phyloP scores from a whole-genome alignment of 2,329 filamentous ascomycete species.

The Pleoardoris graminearum region DNA sequence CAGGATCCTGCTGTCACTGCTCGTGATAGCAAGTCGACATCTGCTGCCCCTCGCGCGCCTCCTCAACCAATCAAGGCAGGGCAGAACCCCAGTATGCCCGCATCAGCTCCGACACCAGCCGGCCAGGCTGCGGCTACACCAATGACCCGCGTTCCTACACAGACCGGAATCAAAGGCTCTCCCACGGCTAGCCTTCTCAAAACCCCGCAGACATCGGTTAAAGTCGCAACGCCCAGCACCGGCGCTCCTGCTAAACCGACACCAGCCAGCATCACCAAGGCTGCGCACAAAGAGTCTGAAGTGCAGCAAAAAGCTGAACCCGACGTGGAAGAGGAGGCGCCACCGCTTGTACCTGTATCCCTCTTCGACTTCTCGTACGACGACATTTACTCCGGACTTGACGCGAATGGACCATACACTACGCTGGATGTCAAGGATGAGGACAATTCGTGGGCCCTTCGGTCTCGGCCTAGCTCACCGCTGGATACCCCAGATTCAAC shows the following conservation, averaged over 20 bases:
- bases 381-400: conserved; percentile 38
- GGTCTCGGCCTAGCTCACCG: conserved; percentile 39
- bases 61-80: conserved; percentile 38
- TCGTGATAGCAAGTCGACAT: conserved; percentile 25
- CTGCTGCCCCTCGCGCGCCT: conserved; percentile 28
- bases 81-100: conserved; percentile 36
- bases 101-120: conserved; percentile 43
- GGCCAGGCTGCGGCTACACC: conserved; percentile 39
- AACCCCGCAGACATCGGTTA: conserved; percentile 41
- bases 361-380: conserved; percentile 41
- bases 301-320: conserved; percentile 20
- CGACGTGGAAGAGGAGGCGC: conserved; percentile 26
- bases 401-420: conserved; percentile 37
- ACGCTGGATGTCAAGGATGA: conserved; percentile 42
- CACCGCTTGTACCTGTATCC: conserved; percentile 31
- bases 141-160: conserved; percentile 44
- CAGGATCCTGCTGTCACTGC: conserved; percentile 27
- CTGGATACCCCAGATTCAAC: conserved; percentile 41
- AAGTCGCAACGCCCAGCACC: conserved; percentile 40
- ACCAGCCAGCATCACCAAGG: conserved; percentile 31
- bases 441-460: conserved; percentile 38
- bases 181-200: conserved; percentile 44
- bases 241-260: conserved; percentile 39
- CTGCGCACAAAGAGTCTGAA: conserved; percentile 31
- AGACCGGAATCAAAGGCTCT: conserved; percentile 44